Percentiles rank a stretch among this genome's conserved stretches.
These are phyloP conservation scores for Suhomyces prunicola DNA, from an alignment of 805 yeast genomes.

Conservation along the genomic window DNA sequence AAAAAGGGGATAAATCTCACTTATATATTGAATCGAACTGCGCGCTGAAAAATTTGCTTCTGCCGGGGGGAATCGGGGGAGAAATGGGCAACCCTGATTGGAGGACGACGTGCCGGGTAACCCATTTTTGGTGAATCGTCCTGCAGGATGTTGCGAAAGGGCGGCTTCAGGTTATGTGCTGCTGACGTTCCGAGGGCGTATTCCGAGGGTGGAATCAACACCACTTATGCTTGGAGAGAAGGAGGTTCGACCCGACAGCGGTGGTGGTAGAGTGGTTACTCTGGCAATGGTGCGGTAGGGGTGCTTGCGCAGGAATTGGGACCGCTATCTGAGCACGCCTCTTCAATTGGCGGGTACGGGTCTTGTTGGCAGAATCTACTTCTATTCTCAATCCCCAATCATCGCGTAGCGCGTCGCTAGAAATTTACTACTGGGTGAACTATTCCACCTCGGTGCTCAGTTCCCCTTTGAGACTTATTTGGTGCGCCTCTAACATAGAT, in stretches of 20 bases:
- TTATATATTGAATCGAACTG: slow-evolving; percentile 5
- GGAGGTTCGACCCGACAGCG: neutral
- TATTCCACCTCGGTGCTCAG: neutral
- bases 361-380: neutral
- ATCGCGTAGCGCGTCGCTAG: neutral
- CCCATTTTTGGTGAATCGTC: neutral
- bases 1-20: slow-evolving; percentile 3
- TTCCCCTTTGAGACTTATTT: neutral
- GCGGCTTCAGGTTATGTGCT: neutral
- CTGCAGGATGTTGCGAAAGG: neutral
- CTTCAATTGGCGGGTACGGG: neutral
- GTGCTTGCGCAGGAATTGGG: neutral
- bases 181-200: neutral
- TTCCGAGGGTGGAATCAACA: neutral
- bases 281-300: neutral
- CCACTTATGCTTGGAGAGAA: neutral
- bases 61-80: slow-evolving; percentile 12
- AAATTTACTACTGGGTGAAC: neutral
- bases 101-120: slow-evolving; percentile 4
- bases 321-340: neutral
- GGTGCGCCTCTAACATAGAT: neutral
- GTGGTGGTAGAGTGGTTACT: neutral
- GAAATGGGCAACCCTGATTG: slow-evolving; percentile 6
- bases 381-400: neutral
- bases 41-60: slow-evolving; percentile 4